These are phyloP conservation scores for Epichloe baconii DNA, from an alignment of 2,329 filamentous ascomycete genomes.

Conservation along the genomic window DNA sequence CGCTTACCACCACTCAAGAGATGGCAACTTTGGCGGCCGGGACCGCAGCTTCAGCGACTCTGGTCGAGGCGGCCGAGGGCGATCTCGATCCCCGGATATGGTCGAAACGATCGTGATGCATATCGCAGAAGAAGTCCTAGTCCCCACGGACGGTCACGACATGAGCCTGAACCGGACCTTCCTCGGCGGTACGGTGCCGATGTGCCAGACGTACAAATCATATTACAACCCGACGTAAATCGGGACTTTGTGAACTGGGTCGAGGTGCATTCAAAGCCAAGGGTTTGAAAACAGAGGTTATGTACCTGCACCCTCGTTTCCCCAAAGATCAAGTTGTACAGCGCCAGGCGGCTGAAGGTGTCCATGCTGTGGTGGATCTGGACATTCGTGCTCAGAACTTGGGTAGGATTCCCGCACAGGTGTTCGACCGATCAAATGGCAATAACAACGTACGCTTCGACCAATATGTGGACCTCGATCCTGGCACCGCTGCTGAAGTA, in stretches of 20 bases:
- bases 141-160: constrained; percentile 38
- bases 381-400: constrained; percentile 54
- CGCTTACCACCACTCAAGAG: constrained; percentile 44
- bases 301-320: constrained; percentile 66
- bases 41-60: constrained; percentile 30
- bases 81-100: constrained; percentile 51
- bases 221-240: constrained; percentile 66
- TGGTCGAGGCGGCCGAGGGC: constrained; percentile 36
- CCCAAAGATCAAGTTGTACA: constrained; percentile 69
- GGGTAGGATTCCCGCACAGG: constrained; percentile 65
- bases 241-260: constrained; percentile 75
- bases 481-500: constrained; percentile 65
- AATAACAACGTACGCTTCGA: constrained; percentile 68
- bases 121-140: constrained; percentile 61
- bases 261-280: constrained; percentile 60
- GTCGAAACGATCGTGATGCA: constrained; percentile 30
- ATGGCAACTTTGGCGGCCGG: constrained; percentile 42
- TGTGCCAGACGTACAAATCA: constrained; percentile 80
- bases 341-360: constrained; percentile 77
- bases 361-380: constrained; percentile 71
- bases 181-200: constrained; percentile 56
- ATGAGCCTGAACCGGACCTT: constrained; percentile 50
- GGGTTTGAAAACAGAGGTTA: constrained; percentile 62
- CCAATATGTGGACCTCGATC: constrained; percentile 75
- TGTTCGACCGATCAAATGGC: constrained; percentile 73